Percentiles rank a stretch among this genome's conserved stretches.
phyloP scores from a whole-genome alignment of 768 basidiomycete genomes.

The Tylopilus sp. region DNA sequence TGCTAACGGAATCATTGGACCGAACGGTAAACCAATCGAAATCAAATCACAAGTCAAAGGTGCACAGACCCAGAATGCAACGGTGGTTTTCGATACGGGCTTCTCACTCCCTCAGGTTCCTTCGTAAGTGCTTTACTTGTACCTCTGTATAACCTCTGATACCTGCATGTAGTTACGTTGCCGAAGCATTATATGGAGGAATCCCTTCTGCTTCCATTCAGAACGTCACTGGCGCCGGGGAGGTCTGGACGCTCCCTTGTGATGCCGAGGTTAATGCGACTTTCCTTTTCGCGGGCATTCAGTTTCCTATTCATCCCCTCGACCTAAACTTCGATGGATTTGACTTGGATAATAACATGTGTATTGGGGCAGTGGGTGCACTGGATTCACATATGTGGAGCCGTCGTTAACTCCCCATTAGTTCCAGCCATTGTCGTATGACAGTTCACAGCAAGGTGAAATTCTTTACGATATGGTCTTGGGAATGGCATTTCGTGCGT shows the following conservation, averaged over 20 bases:
- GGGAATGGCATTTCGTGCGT: slow-evolving; percentile 70
- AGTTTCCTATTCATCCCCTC: slow-evolving; percentile 63
- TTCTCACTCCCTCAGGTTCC: slow-evolving; percentile 66
- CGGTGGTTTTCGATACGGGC: slow-evolving; percentile 66
- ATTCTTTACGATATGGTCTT: slow-evolving; percentile 57
- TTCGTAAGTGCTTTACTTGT: slow-evolving; percentile 30
- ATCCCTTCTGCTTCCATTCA: slow-evolving; percentile 51
- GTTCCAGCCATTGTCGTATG: slow-evolving; percentile 68
- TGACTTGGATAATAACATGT: slow-evolving; percentile 19
- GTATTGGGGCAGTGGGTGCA: slow-evolving; percentile 44
- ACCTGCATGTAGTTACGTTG: slow-evolving; percentile 38
- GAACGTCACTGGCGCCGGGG: slow-evolving; percentile 38
- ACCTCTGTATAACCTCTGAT: slow-evolving; percentile 14
- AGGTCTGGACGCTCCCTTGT: slow-evolving; percentile 64
- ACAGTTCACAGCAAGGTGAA: slow-evolving; percentile 27
- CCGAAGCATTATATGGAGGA: slow-evolving; percentile 58
- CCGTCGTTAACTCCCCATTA: slow-evolving; percentile 21
- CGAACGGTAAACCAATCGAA: slow-evolving; percentile 49
- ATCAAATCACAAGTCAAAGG: slow-evolving; percentile 45
- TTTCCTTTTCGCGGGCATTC: slow-evolving; percentile 54
- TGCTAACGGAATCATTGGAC: slow-evolving; percentile 57
- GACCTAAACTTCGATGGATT: slow-evolving; percentile 43
- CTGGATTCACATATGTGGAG: not conserved
- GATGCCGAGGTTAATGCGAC: slow-evolving; percentile 60
- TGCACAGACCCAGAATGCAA: slow-evolving; percentile 44